Percentiles rank a stretch among this genome's conserved stretches.
Conservation (phyloP, 2,329 filamentous ascomycete genomes). For the Rhinocladiella similis region DNA sequence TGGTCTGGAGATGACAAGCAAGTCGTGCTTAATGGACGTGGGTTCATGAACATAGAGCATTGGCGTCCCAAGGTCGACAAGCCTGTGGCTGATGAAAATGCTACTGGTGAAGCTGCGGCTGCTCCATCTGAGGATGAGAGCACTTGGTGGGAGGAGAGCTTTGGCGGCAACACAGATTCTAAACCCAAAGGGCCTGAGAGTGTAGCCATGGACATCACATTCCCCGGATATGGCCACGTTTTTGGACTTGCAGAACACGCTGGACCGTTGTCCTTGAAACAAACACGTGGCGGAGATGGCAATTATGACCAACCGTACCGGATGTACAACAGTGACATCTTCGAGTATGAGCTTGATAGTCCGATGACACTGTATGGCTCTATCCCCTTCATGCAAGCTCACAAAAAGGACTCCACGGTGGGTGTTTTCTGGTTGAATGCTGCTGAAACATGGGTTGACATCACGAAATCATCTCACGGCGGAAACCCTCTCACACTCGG, state of each 20-base stretch:
- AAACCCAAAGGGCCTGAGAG: conserved; percentile 96
- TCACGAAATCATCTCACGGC: conserved; percentile 74
- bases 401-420: conserved; percentile 88
- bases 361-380: conserved; percentile 98
- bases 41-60: conserved; percentile 89
- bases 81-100: conserved; percentile 45
- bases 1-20: conserved; percentile 78
- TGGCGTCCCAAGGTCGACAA: conserved; percentile 83
- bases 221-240: conserved; percentile 87
- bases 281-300: conserved; percentile 82
- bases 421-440: conserved; percentile 97
- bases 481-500: conserved; percentile 78
- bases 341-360: conserved; percentile 95
- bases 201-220: conserved; percentile 85
- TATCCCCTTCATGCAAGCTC: conserved; percentile 97
- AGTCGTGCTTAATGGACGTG: conserved; percentile 86
- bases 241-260: conserved; percentile 94
- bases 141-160: conserved; percentile 97
- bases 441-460: conserved; percentile 96
- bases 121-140: conserved; percentile 68
- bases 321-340: conserved; percentile 94
- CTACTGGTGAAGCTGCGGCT: conserved; percentile 39
- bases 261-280: conserved; percentile 80
- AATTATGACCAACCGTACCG: conserved; percentile 89
- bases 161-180: conserved; percentile 90